Evolutionary conservation across 495 filamentous ascomycete genomes (phyloP), one percentile per base, ranked within the genome.

Genomic region (Friedmanniomyces simplex): DNA sequence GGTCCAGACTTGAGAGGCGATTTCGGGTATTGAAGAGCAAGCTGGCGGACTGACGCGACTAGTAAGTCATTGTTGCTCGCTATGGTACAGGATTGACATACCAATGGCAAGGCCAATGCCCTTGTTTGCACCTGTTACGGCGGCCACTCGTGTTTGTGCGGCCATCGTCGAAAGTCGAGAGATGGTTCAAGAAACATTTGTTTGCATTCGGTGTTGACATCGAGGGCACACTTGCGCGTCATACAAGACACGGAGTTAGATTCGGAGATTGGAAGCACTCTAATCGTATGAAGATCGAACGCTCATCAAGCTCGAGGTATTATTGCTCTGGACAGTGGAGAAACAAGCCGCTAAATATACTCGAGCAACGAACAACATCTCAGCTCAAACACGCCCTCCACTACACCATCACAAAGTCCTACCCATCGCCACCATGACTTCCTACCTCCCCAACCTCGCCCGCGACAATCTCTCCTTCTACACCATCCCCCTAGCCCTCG

Each of bases 391-490:
- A 49, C 20, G 5, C 18, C 13, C 16, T 16, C 24, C 3, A 24
- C 46, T 14, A 49, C 46, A 24, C 11, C 20, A 2, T 24, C 41
- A 49, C 46, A 49, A 3, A 16, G 18, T 7, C 18, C 46, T 12
- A 49, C 46, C 46, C 46, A 22, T 18, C 25, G 16, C 49, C 16
- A 37, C 26, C 25, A 79, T 77, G 75, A 67, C 67, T 47, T 63
- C 66, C 37, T 61, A 75, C 56, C 61, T 76, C 42, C 67, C 73
- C 43, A 73, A 74, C 62, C 68, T 72, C 57, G 76, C 76, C 32
- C 71, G 73, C 59, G 68, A 74, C 47, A 74, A 77, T 61, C 66
- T 72, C 55, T 78, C 76, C 26, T 71, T 74, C 59, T 76, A 74
- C 63, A 69, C 75, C 16, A 73, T 78, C 52, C 53, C 70, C 62